Base-by-base conservation (phyloP, 352 stramenopile genomes). In the Thraustochytrium striatum region DNA sequence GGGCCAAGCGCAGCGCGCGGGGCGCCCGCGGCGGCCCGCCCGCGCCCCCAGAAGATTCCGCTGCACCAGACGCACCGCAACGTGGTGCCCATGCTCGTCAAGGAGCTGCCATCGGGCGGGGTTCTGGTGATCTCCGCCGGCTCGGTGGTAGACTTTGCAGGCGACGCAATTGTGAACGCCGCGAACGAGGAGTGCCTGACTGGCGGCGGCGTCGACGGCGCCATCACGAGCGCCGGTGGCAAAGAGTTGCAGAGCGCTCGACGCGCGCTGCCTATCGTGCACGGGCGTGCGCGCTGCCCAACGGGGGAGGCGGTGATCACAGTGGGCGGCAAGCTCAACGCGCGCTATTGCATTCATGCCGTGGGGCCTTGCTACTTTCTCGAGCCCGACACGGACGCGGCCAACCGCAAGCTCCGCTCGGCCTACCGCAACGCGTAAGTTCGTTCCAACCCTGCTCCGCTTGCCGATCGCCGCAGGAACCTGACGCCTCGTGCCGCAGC, bases 291-390 rank as follows among this genome's bases (percentile, higher is more conserved):
- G 13, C 78, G 87, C 32, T 91, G 87, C 75, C 72, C 3, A 1
- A 88, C 84, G 0, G 87, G 87, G 44, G 61, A 79, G 44, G 87
- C 86, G 0, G 81, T 87, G 0, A 70, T 88, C 9, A 89, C 86
- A 5, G 44, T 52, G 1, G 88, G 87, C 57, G 86, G 84, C 36
- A 53, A 57, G 25, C 65, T 91, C 2, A 9, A 82, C 30, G 72
- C 82, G 41, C 57, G 47, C 2, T 86, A 88, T 81, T 85, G 89
- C 13, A 87, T 90, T 72, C 87, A 91, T 84, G 87, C 87, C 8
- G 86, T 90, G 19, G 87, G 87, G 41, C 87, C 87, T 19, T 82
- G 85, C 70, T 91, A 88, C 62, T 16, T 32, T 3, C 3, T 2
- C n/a, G 3, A 61, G 32, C 11, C 1, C 25, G 44, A 39, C 72